phyloP scores from a whole-genome alignment of 2,329 filamentous ascomycete genomes.

The Pyrenophora teres region DNA sequence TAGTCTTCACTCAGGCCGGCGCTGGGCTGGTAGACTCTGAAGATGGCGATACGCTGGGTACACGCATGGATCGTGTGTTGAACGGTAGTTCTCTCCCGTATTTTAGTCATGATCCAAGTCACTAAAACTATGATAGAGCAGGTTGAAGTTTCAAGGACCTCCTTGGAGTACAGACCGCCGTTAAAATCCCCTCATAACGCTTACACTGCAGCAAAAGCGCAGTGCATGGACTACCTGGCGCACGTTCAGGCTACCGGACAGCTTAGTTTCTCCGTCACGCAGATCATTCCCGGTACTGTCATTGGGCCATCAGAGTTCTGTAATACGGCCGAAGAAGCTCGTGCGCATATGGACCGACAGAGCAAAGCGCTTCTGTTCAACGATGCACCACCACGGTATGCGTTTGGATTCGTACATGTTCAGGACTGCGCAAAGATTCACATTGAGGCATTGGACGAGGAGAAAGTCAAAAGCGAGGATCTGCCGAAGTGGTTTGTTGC shows the following conservation, averaged over 20 bases:
- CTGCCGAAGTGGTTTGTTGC: conserved; percentile 39
- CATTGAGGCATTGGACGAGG: conserved; percentile 35
- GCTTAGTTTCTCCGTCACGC: conserved; percentile 35
- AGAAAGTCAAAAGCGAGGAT: conserved; percentile 17
- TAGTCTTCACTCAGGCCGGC: conserved; percentile 44
- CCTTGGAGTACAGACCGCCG: conserved; percentile 32
- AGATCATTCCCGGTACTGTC: conserved; percentile 43
- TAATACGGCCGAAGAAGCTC: conserved; percentile 21
- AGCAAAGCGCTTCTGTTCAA: conserved; percentile 40
- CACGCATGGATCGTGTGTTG: conserved; percentile 30
- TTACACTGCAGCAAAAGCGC: conserved; percentile 42
- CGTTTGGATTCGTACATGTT: conserved; percentile 44
- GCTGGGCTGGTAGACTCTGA: conserved; percentile 40
- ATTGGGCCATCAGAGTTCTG: conserved; percentile 42
- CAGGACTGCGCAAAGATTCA: conserved; percentile 40
- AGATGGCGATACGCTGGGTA: conserved; percentile 40
- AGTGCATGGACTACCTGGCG: conserved; percentile 40
- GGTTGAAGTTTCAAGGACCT: conserved; percentile 26
- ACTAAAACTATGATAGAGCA: conserved; percentile 21
- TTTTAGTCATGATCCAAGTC: neutral
- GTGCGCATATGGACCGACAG: conserved; percentile 39
- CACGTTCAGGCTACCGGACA: neutral
- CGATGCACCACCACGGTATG: conserved; percentile 35
- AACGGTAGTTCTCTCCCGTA: conserved; percentile 20
- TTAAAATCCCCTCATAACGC: conserved; percentile 39